Conservation (phyloP, 2,329 filamentous ascomycete genomes). For the Plectosphaerella sp. region DNA sequence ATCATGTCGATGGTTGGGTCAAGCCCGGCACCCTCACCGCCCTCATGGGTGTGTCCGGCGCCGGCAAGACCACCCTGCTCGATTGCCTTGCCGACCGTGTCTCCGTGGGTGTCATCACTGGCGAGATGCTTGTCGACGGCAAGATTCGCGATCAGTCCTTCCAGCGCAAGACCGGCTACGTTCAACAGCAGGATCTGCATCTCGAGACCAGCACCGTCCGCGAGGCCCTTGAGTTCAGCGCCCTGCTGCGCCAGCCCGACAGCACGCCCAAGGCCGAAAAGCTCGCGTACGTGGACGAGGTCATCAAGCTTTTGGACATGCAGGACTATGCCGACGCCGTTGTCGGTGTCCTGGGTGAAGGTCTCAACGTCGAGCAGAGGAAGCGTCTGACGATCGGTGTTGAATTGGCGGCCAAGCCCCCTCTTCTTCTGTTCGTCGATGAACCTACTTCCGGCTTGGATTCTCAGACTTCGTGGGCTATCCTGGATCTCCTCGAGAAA, state of each 20-base stretch:
- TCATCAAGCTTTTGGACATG: slow-evolving; percentile 28
- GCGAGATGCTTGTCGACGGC: slow-evolving; percentile 68
- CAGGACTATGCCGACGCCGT: slow-evolving; percentile 66
- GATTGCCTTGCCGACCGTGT: slow-evolving; percentile 69
- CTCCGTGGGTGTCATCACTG: slow-evolving; percentile 68
- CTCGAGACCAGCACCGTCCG: slow-evolving; percentile 63
- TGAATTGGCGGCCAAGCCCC: slow-evolving; percentile 70
- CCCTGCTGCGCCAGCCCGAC: slow-evolving; percentile 61
- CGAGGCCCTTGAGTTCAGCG: slow-evolving; percentile 63
- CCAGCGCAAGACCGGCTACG: slow-evolving; percentile 68
- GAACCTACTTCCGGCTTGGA: slow-evolving; percentile 75
- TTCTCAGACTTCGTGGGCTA: slow-evolving; percentile 71
- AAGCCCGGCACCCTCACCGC: slow-evolving; percentile 58
- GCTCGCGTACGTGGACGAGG: slow-evolving; percentile 21
- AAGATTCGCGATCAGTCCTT: slow-evolving; percentile 59
- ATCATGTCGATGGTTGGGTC: slow-evolving; percentile 62
- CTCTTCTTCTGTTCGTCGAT: slow-evolving; percentile 69
- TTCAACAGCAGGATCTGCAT: slow-evolving; percentile 71
- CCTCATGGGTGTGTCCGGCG: slow-evolving; percentile 56
- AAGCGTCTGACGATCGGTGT: slow-evolving; percentile 70
- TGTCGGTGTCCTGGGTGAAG: slow-evolving; percentile 62
- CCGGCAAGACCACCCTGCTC: slow-evolving; percentile 72
- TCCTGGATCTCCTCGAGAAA: slow-evolving; percentile 66
- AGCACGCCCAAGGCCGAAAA: slow-evolving; percentile 35
- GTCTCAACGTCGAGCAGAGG: slow-evolving; percentile 36